Conservation (phyloP, 495 filamentous ascomycete species). For the Penicillium pulvis region DNA sequence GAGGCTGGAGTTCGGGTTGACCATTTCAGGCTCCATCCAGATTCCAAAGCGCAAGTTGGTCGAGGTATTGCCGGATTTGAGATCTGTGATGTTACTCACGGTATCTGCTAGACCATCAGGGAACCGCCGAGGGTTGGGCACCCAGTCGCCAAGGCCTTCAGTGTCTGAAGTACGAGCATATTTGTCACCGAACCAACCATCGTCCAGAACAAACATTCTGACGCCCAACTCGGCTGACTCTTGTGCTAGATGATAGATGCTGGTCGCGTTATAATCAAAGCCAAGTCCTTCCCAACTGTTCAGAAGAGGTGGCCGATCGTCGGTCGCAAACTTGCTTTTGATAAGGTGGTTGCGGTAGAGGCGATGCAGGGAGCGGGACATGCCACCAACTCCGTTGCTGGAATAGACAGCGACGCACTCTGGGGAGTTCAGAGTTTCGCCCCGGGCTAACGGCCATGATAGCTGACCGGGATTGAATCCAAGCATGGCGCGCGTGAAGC, state of each 20-base stretch:
- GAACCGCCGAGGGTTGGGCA: constrained; percentile 52
- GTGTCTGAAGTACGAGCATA: constrained; percentile 53
- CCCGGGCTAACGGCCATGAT: constrained; percentile 47
- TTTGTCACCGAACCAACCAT: constrained; percentile 60
- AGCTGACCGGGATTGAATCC: constrained; percentile 54
- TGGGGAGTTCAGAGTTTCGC: constrained; percentile 52
- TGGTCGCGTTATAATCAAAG: constrained; percentile 50
- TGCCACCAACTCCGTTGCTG: constrained; percentile 51
- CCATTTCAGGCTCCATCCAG: constrained; percentile 63
- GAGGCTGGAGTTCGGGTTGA: constrained; percentile 55
- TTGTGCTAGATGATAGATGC: constrained; percentile 48
- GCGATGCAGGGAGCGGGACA: constrained; percentile 55
- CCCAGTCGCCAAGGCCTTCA: constrained; percentile 57
- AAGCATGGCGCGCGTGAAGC: constrained; percentile 51
- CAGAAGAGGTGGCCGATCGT: constrained; percentile 50
- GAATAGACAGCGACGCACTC: constrained; percentile 58
- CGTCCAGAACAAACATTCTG: constrained; percentile 57
- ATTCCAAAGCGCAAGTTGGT: constrained; percentile 52
- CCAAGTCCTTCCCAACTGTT: constrained; percentile 62
- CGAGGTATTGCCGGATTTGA: constrained; percentile 44
- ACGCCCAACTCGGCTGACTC: constrained; percentile 53
- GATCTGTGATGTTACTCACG: constrained; percentile 44
- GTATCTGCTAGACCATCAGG: constrained; percentile 50
- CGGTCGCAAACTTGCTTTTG: constrained; percentile 50
- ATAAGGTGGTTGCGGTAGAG: constrained; percentile 58